Conservation (phyloP, 2,329 filamentous ascomycete species). For the Westerdykella ornata region DNA sequence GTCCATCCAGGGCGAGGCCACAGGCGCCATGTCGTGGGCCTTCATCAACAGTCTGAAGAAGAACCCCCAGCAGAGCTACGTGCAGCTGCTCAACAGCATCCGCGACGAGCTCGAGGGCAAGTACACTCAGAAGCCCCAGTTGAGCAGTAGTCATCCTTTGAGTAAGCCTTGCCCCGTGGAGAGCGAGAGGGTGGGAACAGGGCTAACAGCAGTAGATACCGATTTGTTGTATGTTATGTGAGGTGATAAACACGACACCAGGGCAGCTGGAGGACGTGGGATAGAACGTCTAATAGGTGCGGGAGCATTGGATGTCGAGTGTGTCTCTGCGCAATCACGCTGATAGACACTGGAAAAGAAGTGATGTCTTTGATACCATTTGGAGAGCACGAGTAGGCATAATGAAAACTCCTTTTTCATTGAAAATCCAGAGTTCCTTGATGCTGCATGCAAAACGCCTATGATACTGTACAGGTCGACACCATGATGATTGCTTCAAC, state of each 20-base stretch:
- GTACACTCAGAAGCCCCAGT: slow-evolving; percentile 90
- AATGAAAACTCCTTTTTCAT: too few species aligned
- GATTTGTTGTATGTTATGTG: slow-evolving; percentile 44
- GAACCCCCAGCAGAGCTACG: slow-evolving; percentile 92
- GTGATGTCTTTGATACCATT: too few species aligned
- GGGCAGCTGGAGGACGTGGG: background rate
- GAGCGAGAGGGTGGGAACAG: background rate
- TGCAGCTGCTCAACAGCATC: slow-evolving; percentile 90
- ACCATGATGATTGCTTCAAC: too few species aligned
- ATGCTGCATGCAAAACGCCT: too few species aligned
- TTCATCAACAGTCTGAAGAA: slow-evolving; percentile 88
- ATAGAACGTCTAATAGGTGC: too few species aligned
- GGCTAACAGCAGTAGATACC: slow-evolving; percentile 26
- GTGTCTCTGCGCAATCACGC: too few species aligned
- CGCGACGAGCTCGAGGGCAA: slow-evolving; percentile 80
- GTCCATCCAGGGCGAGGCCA: slow-evolving; percentile 78
- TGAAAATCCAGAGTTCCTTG: too few species aligned
- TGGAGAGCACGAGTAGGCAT: too few species aligned
- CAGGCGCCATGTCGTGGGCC: slow-evolving; percentile 96
- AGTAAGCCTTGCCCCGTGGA: slow-evolving; percentile 50
- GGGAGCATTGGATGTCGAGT: too few species aligned
- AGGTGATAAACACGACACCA: slow-evolving; percentile 2
- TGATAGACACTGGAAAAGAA: too few species aligned
- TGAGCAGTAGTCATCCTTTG: slow-evolving; percentile 91
- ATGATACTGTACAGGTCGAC: too few species aligned